Conservation (phyloP, 2,329 filamentous ascomycete species). For the Acephala macrosclerotiorum region DNA sequence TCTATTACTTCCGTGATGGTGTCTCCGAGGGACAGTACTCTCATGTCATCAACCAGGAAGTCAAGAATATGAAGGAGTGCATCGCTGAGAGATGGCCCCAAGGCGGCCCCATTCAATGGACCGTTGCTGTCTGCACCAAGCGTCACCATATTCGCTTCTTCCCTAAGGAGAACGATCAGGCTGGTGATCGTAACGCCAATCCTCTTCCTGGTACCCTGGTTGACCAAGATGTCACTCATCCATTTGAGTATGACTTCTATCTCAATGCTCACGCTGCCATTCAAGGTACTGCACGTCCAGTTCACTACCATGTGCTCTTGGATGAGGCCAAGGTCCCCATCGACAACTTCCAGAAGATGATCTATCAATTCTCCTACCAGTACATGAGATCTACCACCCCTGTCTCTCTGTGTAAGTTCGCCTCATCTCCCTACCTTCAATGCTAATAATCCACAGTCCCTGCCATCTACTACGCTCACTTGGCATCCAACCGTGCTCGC, state of each 20-base stretch:
- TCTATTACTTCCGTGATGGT: conserved; percentile 94
- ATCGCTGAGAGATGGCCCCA: conserved; percentile 51
- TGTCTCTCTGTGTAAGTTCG: conserved; percentile 65
- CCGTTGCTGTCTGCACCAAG: conserved; percentile 89
- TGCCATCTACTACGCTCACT: conserved; percentile 94
- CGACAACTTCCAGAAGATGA: conserved; percentile 81
- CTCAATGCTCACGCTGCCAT: conserved; percentile 78
- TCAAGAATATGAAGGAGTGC: conserved; percentile 70
- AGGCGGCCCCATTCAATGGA: conserved; percentile 63
- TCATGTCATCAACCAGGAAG: conserved; percentile 81
- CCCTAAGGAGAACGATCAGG: conserved; percentile 62
- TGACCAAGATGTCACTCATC: conserved; percentile 88
- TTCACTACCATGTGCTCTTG: conserved; percentile 88
- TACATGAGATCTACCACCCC: conserved; percentile 92
- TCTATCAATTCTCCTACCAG: conserved; percentile 95
- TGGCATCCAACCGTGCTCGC: conserved; percentile 82
- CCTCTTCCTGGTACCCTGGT: conserved; percentile 86
- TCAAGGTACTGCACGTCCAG: conserved; percentile 91
- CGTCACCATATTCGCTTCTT: conserved; percentile 95
- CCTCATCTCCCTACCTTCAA: neutral
- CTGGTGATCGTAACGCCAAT: conserved; percentile 79
- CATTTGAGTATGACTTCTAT: conserved; percentile 56
- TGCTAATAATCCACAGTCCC: conserved; percentile 56
- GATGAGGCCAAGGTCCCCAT: conserved; percentile 77
- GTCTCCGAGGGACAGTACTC: conserved; percentile 87